Evolutionary conservation across 306 rosid species (phyloP).

Genomic region (Datisca glomerata): DNA sequence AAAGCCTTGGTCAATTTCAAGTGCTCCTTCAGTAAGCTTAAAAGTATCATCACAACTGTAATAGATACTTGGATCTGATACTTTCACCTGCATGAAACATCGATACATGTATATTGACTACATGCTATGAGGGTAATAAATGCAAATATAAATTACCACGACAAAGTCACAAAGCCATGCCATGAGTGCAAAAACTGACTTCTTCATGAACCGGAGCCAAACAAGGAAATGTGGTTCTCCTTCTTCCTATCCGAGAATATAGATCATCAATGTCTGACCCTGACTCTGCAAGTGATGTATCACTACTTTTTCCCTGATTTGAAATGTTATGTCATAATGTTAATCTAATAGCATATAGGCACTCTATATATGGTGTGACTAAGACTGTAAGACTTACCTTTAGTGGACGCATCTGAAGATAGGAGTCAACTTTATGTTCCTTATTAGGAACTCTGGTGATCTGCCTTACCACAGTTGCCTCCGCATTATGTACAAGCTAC

Average conservation of each 20-base stretch:
- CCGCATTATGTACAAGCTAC: slow-evolving; percentile 59
- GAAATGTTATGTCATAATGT: too few relatives aligned
- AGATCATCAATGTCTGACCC: slow-evolving; percentile 68
- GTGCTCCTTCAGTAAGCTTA: slow-evolving; percentile 21
- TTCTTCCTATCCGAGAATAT: slow-evolving; percentile 41
- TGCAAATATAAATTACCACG: slow-evolving; percentile 4
- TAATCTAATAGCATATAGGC: neutral
- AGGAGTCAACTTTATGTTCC: slow-evolving; percentile 34
- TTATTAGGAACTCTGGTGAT: slow-evolving; percentile 33
- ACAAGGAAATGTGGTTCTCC: slow-evolving; percentile 31
- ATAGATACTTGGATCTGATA: slow-evolving; percentile 46
- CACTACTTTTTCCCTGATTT: slow-evolving; percentile 48
- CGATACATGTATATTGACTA: slow-evolving; percentile 1
- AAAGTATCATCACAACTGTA: slow-evolving; percentile 70
- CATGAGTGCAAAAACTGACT: slow-evolving; percentile 31
- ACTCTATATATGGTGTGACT: slow-evolving; percentile 5
- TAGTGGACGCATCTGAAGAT: slow-evolving; percentile 22
- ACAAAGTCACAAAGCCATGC: neutral
- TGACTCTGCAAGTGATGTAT: slow-evolving; percentile 59
- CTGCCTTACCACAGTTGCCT: slow-evolving; percentile 63
- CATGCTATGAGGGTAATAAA: neutral
- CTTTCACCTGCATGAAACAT: slow-evolving; percentile 29
- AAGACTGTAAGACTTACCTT: slow-evolving; percentile 56
- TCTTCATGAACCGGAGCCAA: slow-evolving; percentile 76
- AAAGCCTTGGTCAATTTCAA: slow-evolving; percentile 20